Evolutionary conservation across 768 basidiomycete genomes (phyloP).

Genomic region (Pleurotus cornucopiae): DNA sequence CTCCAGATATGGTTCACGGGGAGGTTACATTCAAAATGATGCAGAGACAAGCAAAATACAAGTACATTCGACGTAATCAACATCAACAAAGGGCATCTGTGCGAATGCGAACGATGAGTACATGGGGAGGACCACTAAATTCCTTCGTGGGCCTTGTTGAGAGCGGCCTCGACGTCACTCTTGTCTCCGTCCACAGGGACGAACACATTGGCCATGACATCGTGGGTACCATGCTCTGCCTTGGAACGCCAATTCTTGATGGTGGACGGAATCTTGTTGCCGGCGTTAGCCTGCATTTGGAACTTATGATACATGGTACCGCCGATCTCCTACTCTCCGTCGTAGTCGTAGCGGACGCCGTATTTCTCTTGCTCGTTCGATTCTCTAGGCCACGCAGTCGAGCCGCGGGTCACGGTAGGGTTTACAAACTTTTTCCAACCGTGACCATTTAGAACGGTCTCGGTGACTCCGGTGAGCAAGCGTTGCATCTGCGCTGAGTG

Average conservation of each 20-base stretch:
- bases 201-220: conserved; percentile 5
- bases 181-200: not conserved
- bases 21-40: no score
- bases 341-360: conserved; percentile 6
- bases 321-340: not conserved
- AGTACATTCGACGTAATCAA: no score
- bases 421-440: conserved; percentile 3
- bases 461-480: not conserved
- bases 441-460: not conserved
- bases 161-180: no score
- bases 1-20: no score
- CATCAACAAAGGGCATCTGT: no score
- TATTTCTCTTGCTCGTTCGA: conserved; percentile 4
- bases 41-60: no score
- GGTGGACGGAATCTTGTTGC: not conserved
- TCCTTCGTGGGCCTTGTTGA: no score
- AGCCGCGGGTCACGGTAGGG: conserved; percentile 1
- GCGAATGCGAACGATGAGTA: no score
- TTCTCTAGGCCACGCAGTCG: conserved; percentile 2
- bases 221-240: conserved; percentile 6
- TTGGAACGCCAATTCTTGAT: not conserved
- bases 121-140: no score
- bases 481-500: no score
- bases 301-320: conserved; percentile 1
- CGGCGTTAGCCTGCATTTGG: conserved; percentile 6